Percentiles rank a stretch among this genome's conserved stretches.
Conservation (phyloP, 148 eudicot genomes). For the Drosera capensis region DNA sequence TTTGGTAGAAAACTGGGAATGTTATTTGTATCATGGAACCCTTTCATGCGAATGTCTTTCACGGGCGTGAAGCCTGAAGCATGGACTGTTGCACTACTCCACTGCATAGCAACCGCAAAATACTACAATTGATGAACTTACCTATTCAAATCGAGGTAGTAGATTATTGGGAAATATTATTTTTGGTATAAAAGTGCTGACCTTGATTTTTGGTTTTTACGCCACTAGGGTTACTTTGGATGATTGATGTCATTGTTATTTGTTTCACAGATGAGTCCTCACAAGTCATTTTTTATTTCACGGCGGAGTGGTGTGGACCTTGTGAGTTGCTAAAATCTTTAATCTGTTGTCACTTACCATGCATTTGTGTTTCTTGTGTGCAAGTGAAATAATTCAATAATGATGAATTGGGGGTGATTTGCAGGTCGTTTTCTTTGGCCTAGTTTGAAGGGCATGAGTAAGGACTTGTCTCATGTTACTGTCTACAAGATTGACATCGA, state of each 20-base stretch:
- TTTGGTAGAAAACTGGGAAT: too few species aligned
- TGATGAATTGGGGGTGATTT: slow-evolving; percentile 2
- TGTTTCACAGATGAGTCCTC: slow-evolving; percentile 56
- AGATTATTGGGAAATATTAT: neutral
- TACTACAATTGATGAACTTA: too few species aligned
- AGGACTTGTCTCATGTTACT: slow-evolving; percentile 51
- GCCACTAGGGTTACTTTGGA: neutral
- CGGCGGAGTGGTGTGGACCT: slow-evolving; percentile 95
- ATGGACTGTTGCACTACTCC: too few species aligned
- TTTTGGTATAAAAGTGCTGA: neutral
- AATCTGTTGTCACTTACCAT: neutral
- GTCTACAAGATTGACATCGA: slow-evolving; percentile 85
- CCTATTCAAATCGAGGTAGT: too few species aligned
- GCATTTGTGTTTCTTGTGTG: slow-evolving; percentile 1
- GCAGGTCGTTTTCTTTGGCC: slow-evolving; percentile 27
- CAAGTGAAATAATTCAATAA: neutral
- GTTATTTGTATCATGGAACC: too few species aligned
- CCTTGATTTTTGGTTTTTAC: slow-evolving; percentile 1
- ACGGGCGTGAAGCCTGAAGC: too few species aligned
- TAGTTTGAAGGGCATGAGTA: slow-evolving; percentile 30
- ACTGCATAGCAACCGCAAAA: too few species aligned
- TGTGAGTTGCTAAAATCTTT: slow-evolving; percentile 36
- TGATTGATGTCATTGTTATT: neutral
- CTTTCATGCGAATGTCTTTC: too few species aligned
- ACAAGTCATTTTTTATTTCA: slow-evolving; percentile 75